phyloP scores from a whole-genome alignment of 805 yeast genomes.

The Jamesozyma hellenica region DNA sequence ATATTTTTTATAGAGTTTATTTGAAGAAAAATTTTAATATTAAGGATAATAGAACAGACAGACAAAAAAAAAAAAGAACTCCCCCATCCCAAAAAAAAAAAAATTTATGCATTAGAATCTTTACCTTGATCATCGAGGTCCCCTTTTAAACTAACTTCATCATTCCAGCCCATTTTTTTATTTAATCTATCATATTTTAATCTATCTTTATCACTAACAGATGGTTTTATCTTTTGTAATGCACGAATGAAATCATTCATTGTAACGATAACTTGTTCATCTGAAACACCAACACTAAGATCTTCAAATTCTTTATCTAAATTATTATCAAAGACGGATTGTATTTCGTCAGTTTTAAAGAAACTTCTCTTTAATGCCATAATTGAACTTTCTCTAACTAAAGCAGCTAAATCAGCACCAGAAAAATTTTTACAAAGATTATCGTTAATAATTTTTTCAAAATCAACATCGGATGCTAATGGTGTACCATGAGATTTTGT shows the following conservation, averaged over 20 bases:
- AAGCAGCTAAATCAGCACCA: conserved; percentile 91
- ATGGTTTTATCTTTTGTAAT: conserved; percentile 67
- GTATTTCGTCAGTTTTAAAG: conserved; percentile 39
- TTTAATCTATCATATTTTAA: conserved; percentile 64
- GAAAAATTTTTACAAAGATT: conserved; percentile 80
- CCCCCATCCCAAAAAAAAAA: too few species aligned
- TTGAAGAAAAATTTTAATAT: too few species aligned
- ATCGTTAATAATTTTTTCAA: conserved; percentile 55
- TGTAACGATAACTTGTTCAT: conserved; percentile 43
- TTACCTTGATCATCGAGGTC: conserved; percentile 3
- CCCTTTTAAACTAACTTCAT: conserved; percentile 27
- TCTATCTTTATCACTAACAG: conserved; percentile 82
- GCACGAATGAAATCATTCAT: conserved; percentile 62
- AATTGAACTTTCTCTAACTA: conserved; percentile 91
- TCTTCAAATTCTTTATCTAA: conserved; percentile 34
- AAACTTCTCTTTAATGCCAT: conserved; percentile 69
- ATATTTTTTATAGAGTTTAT: too few species aligned
- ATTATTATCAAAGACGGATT: conserved; percentile 37
- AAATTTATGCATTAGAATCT: too few species aligned
- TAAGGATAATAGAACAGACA: too few species aligned
- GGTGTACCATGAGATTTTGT: conserved; percentile 71
- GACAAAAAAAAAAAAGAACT: too few species aligned
- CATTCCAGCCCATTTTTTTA: conserved; percentile 66
- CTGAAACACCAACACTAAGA: conserved; percentile 27
- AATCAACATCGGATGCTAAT: conserved; percentile 48